Conservation (phyloP, 768 basidiomycete genomes). For the Tylopilus sp. region DNA sequence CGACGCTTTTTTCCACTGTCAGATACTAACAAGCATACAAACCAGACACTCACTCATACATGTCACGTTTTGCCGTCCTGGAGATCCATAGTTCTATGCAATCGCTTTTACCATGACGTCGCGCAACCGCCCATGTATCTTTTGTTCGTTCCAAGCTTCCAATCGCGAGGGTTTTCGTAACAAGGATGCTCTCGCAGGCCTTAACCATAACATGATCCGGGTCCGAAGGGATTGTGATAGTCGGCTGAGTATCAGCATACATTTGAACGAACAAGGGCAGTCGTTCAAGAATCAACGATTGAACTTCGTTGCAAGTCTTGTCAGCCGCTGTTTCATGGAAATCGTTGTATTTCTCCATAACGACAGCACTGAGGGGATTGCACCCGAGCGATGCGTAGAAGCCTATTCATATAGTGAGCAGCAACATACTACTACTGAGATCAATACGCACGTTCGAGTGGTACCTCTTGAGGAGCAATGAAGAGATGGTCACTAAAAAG, state of each 20-base stretch:
- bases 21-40: background rate
- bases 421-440: background rate
- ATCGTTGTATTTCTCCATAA: conserved; percentile 69
- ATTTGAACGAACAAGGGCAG: conserved; percentile 87
- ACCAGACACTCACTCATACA: conserved; percentile 72
- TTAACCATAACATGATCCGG: conserved; percentile 62
- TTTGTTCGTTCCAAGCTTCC: conserved; percentile 47
- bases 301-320: conserved; percentile 46
- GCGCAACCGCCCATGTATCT: conserved; percentile 67
- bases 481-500: conserved; percentile 70
- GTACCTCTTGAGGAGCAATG: conserved; percentile 79
- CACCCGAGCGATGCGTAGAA: conserved; percentile 78
- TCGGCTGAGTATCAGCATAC: conserved; percentile 57
- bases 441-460: conserved; percentile 60
- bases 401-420: conserved; percentile 32
- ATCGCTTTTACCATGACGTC: conserved; percentile 39
- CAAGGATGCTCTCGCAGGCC: conserved; percentile 55
- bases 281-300: conserved; percentile 65
- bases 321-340: conserved; percentile 44
- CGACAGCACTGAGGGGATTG: conserved; percentile 62
- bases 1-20: conserved; percentile 49
- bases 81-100: conserved; percentile 71
- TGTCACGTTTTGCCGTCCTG: conserved; percentile 64
- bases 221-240: conserved; percentile 50
- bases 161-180: conserved; percentile 54